Evolutionary conservation across 1,139 yeast species (phyloP), one percentile per base, ranked within the genome.

Genomic region (Hemisphaericaspora lyxosophila): DNA sequence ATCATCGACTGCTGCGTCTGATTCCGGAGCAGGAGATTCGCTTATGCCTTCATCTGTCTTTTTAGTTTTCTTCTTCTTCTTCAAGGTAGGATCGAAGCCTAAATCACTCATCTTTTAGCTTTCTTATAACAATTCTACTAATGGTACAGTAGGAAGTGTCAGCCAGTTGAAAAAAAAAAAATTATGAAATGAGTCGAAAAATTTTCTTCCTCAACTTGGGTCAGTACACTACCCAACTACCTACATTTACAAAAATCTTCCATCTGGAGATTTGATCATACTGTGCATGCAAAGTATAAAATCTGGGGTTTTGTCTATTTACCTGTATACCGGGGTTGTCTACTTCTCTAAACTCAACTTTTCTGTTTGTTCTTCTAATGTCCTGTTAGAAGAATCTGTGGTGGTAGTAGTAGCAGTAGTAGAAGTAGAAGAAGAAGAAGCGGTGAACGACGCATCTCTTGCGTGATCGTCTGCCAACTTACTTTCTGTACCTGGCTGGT

Each of bases 51-150:
- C 32, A 32, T 67, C 77, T 15, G 59, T 57, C 67, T 71, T 74
- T 52, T 67, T 62, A 48, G 68, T 57, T 80, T 85, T 84, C 89
- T 86, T 87, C 81, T 88, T 88, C 76, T 87, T 87, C 75, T 87
- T 87, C 59, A 82, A 70, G 29, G 80, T 64, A 43, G 88, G 86
- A 62, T 85, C 94, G 60, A 84, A 83, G 45, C 88, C 90, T 61
- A 83, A 71, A 52, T 82, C 89, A 55, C 71, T 63, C 77, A 71
- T 71, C 34, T 31, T 48, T 31, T 14, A 16, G 6, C 13, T 24
- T 19, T 7, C 23, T 19, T n/a, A n/a, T n/a, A n/a, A n/a, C n/a
- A 19, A 19, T 19, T 19, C 23, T 19, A 19, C 23, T 19, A 7
- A 19, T 7, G 23, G 23, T 6, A 6, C 8, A 18, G 8, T 15